Conservation (phyloP, 352 stramenopile genomes). For the Plasmopara viticola region DNA sequence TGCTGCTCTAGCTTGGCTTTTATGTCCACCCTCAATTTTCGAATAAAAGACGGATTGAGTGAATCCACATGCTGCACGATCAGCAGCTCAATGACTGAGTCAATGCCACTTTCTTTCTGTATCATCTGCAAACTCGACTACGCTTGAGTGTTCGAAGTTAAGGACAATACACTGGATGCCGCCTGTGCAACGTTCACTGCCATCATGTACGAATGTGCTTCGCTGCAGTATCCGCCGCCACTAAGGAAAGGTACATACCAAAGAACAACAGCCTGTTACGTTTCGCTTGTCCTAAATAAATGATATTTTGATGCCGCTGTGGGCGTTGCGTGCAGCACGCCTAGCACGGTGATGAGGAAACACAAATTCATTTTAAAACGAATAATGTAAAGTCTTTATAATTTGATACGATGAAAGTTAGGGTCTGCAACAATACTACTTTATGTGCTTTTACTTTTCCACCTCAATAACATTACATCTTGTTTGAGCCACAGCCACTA, state of each 20-base stretch:
- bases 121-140: constrained; percentile 8
- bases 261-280: constrained; percentile 39
- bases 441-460: too few species aligned
- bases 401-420: too few species aligned
- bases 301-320: constrained; percentile 5
- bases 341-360: constrained; percentile 1
- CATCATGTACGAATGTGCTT: constrained; percentile 84
- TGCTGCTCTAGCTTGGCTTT: constrained; percentile 45
- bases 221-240: constrained; percentile 89
- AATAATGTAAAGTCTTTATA: too few species aligned
- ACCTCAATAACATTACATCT: too few species aligned
- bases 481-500: too few species aligned
- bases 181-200: constrained; percentile 41
- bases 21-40: constrained; percentile 45
- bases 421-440: too few species aligned
- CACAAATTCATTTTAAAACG: too few species aligned
- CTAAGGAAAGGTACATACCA: constrained; percentile 90
- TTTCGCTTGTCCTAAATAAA: not conserved
- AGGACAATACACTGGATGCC: not conserved
- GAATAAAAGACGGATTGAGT: constrained; percentile 58
- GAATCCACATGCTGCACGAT: constrained; percentile 68
- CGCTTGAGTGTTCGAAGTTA: constrained; percentile 2
- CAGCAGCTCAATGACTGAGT: constrained; percentile 34
- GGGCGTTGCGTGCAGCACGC: constrained; percentile 6
- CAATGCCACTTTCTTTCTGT: not conserved